A percentile compares a stretch with the other conserved stretches of the same genome.
Evolutionary conservation across 2,329 filamentous ascomycete species (phyloP).

Genomic region (Claviceps spartinae): DNA sequence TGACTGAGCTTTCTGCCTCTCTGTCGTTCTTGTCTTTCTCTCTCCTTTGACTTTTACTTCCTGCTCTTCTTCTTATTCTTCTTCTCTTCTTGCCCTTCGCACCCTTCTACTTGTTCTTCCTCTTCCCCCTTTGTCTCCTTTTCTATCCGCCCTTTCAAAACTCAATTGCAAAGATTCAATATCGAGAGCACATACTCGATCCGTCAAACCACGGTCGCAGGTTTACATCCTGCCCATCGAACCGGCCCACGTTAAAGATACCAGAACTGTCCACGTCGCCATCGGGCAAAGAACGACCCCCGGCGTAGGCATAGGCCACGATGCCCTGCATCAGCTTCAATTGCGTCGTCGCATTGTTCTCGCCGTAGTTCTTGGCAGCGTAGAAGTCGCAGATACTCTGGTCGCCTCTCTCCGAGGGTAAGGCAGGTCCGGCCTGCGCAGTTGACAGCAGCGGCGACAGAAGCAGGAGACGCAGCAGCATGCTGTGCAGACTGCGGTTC

Average conservation of each 20-base stretch:
- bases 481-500: background rate
- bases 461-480: background rate
- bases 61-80: too few species aligned
- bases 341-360: slow-evolving; percentile 14
- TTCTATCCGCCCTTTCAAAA: too few species aligned
- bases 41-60: too few species aligned
- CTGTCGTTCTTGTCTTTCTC: too few species aligned
- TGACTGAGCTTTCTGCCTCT: background rate
- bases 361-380: slow-evolving; percentile 12
- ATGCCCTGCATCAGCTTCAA: slow-evolving; percentile 16
- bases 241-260: slow-evolving; percentile 16
- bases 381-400: slow-evolving; percentile 20
- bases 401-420: background rate
- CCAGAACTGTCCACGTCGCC: slow-evolving; percentile 12
- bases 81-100: too few species aligned
- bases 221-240: slow-evolving; percentile 11
- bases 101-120: too few species aligned
- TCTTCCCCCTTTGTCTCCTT: too few species aligned
- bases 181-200: slow-evolving; percentile 9
- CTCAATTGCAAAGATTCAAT: too few species aligned
- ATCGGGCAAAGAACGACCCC: slow-evolving; percentile 9
- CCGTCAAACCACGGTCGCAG: slow-evolving; percentile 19
- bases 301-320: slow-evolving; percentile 17
- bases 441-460: background rate
- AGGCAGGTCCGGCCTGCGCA: background rate